These are phyloP conservation scores for Suillus ampliporus DNA, from an alignment of 768 basidiomycete species.

Conservation along the genomic window DNA sequence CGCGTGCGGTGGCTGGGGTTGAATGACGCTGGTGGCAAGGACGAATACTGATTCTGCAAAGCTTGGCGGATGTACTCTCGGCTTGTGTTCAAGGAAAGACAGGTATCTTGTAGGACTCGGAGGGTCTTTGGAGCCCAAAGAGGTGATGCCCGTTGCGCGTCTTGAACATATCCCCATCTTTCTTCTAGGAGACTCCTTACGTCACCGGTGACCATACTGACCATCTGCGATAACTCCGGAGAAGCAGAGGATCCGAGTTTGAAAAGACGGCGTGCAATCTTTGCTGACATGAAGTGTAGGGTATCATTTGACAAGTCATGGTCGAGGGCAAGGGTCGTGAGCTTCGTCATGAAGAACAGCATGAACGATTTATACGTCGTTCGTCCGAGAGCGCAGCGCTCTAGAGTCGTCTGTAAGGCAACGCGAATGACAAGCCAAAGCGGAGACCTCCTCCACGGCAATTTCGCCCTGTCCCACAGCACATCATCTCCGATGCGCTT, in stretches of 20 bases:
- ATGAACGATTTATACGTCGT: constrained; percentile 40
- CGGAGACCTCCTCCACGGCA: constrained; percentile 55
- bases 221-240: constrained; percentile 19
- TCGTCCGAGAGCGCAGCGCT: constrained; percentile 16
- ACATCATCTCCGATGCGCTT: constrained; percentile 56
- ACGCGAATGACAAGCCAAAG: constrained; percentile 35
- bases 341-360: constrained; percentile 30
- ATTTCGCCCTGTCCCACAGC: constrained; percentile 42
- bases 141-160: constrained; percentile 31
- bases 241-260: constrained; percentile 38
- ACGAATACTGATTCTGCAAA: constrained; percentile 5
- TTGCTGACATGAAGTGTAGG: constrained; percentile 42
- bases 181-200: constrained; percentile 30
- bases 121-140: constrained; percentile 38
- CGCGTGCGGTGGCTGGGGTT: constrained; percentile 11
- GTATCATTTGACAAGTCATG: constrained; percentile 34
- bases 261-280: constrained; percentile 41
- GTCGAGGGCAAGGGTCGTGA: constrained; percentile 17
- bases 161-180: constrained; percentile 43
- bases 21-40: background rate
- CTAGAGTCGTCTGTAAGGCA: constrained; percentile 45
- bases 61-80: constrained; percentile 33
- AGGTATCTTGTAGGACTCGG: constrained; percentile 36
- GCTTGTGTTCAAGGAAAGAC: constrained; percentile 39
- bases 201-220: constrained; percentile 17